These are phyloP conservation scores for Carallia pectinifolia DNA, from an alignment of 345 rosid species.

Conservation along the genomic window DNA sequence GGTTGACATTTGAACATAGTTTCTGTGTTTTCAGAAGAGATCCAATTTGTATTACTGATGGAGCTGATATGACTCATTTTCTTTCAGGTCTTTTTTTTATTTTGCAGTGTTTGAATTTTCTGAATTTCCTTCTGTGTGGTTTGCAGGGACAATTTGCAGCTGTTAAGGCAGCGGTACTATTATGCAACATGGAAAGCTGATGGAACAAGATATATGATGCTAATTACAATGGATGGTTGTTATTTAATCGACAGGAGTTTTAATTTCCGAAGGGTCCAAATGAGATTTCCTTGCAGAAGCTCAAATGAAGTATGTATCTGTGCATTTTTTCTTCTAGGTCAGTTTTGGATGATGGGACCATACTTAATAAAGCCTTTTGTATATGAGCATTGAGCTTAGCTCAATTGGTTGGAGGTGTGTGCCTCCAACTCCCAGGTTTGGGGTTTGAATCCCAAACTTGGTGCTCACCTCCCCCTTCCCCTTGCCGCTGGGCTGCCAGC, in stretches of 20 bases:
- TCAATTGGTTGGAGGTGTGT: too few relatives aligned
- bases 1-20: too few relatives aligned
- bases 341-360: conserved; percentile 8
- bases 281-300: conserved; percentile 87
- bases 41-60: neutral
- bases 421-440: too few relatives aligned
- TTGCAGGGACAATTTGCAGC: conserved; percentile 86
- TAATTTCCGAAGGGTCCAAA: conserved; percentile 87
- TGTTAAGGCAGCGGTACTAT: conserved; percentile 87
- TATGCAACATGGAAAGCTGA: conserved; percentile 99
- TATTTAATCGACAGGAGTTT: conserved; percentile 85
- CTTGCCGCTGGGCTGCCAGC: too few relatives aligned
- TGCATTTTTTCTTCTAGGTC: conserved; percentile 7
- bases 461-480: too few relatives aligned
- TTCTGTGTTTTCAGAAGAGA: too few relatives aligned
- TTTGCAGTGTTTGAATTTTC: neutral
- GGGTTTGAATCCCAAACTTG: too few relatives aligned
- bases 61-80: neutral
- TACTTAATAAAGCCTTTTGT: neutral
- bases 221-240: conserved; percentile 85
- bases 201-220: conserved; percentile 98
- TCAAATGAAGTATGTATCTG: conserved; percentile 60
- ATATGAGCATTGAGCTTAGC: too few relatives aligned
- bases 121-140: conserved; percentile 7
- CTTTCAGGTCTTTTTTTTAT: neutral